Percentiles rank a stretch among this genome's conserved stretches.
These are phyloP conservation scores for Penicillium paradoxum DNA, from an alignment of 495 filamentous ascomycete species.

Conservation along the genomic window DNA sequence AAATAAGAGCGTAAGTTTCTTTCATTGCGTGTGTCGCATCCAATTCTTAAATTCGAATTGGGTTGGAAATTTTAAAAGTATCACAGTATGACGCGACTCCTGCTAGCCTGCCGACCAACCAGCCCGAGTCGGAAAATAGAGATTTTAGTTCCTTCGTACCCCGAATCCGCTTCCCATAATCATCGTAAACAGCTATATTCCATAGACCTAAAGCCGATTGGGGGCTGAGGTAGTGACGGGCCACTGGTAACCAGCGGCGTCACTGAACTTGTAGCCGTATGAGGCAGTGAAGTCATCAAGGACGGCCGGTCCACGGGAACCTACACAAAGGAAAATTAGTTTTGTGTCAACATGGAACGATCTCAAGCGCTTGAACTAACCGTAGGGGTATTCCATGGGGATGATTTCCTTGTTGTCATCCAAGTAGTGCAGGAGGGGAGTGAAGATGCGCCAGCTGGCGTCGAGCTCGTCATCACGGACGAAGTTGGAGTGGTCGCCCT, in stretches of 20 bases:
- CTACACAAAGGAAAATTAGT: constrained; percentile 38
- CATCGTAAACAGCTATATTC: constrained; percentile 22
- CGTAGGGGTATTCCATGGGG: constrained; percentile 99
- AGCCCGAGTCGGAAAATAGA: constrained; percentile 19
- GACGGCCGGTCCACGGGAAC: constrained; percentile 92
- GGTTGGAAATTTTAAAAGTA: constrained; percentile 6
- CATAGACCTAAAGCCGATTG: constrained; percentile 60
- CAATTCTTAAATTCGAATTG: constrained; percentile 7
- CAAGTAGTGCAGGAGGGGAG: constrained; percentile 92
- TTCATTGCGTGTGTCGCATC: constrained; percentile 19
- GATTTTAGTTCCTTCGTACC: constrained; percentile 26
- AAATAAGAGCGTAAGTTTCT: constrained; percentile 6
- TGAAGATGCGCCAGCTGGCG: constrained; percentile 98
- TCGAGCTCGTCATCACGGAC: constrained; percentile 98
- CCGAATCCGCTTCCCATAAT: constrained; percentile 17
- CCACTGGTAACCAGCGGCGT: constrained; percentile 96
- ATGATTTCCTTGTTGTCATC: constrained; percentile 99
- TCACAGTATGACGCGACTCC: constrained; percentile 13
- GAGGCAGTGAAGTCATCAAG: constrained; percentile 97
- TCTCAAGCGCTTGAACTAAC: constrained; percentile 48
- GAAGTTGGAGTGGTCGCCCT: constrained; percentile 99
- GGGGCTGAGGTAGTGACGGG: constrained; percentile 58
- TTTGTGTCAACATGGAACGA: not conserved
- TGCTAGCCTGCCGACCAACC: constrained; percentile 9
- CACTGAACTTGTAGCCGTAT: constrained; percentile 98